Percentiles rank a stretch among this genome's conserved stretches.
Evolutionary conservation across 768 basidiomycete genomes (phyloP).

Genomic region (Artomyces pyxidatus): DNA sequence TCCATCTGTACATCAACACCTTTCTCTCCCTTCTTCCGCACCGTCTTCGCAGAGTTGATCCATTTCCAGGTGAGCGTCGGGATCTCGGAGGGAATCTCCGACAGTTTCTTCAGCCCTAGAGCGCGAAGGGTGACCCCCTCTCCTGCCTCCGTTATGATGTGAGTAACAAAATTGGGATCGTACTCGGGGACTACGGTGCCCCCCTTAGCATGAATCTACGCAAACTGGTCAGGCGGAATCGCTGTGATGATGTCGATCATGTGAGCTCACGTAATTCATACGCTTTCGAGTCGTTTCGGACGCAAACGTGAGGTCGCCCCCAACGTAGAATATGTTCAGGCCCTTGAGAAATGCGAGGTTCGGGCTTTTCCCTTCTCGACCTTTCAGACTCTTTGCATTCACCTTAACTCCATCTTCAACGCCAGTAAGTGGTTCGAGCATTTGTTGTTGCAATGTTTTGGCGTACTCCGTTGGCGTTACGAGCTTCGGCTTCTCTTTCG

Average conservation of each 20-base stretch:
- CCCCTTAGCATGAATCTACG: conserved; percentile 58
- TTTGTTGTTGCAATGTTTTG: conserved; percentile 2
- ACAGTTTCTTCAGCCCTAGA: conserved; percentile 41
- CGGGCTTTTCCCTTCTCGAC: not conserved
- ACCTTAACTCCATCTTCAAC: not conserved
- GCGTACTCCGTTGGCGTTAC: conserved; percentile 14
- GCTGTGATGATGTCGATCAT: not conserved
- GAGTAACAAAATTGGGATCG: conserved; percentile 50
- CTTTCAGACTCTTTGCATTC: not conserved
- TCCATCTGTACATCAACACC: conserved; percentile 5
- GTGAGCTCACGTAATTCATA: conserved; percentile 9
- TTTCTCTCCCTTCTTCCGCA: conserved; percentile 4
- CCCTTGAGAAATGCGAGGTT: conserved; percentile 2
- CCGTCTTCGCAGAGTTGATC: conserved; percentile 9
- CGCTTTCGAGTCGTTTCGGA: conserved; percentile 12
- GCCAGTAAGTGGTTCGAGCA: not conserved
- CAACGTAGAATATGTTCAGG: conserved; percentile 11
- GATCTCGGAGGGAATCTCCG: conserved; percentile 41
- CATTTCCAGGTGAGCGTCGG: conserved; percentile 11
- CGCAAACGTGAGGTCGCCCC: conserved; percentile 12
- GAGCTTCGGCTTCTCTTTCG: conserved; percentile 5
- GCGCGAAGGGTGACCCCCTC: conserved; percentile 25
- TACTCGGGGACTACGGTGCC: conserved; percentile 53
- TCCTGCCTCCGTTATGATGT: conserved; percentile 49
- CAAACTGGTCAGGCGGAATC: not conserved